phyloP scores from a whole-genome alignment of 116 monocot species.

The Iris pallida region DNA sequence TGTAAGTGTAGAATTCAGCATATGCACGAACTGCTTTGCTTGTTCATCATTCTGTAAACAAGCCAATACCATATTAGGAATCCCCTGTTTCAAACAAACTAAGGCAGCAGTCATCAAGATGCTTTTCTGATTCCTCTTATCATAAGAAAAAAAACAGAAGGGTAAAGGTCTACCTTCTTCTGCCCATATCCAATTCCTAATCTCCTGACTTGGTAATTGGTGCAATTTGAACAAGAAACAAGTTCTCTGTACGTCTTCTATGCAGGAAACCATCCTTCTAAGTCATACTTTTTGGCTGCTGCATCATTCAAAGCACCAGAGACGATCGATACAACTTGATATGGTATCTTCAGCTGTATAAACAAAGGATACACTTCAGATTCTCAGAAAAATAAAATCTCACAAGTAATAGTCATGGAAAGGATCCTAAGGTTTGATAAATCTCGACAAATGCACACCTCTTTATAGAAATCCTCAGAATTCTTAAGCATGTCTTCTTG shows the following conservation, averaged over 20 bases:
- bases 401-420: too few species aligned
- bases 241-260: conserved; percentile 84
- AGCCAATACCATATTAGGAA: conserved; percentile 5
- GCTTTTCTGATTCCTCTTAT: too few species aligned
- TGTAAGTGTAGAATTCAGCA: conserved; percentile 92
- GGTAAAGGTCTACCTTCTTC: too few species aligned
- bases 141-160: too few species aligned
- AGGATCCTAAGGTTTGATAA: too few species aligned
- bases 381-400: too few species aligned
- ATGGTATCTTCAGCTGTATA: conserved; percentile 77
- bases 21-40: conserved; percentile 80
- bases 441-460: too few species aligned
- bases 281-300: conserved; percentile 92
- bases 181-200: conserved; percentile 79
- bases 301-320: conserved; percentile 97
- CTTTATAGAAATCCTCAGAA: too few species aligned
- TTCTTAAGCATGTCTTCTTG: too few species aligned
- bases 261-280: conserved; percentile 96
- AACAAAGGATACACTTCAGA: too few species aligned
- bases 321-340: conserved; percentile 80
- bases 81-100: too few species aligned
- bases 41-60: conserved; percentile 89
- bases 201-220: conserved; percentile 71
- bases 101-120: too few species aligned
- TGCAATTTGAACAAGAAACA: conserved; percentile 93